phyloP scores from a whole-genome alignment of 768 basidiomycete species.

The Tylopilus plumbeoviolaceoides region DNA sequence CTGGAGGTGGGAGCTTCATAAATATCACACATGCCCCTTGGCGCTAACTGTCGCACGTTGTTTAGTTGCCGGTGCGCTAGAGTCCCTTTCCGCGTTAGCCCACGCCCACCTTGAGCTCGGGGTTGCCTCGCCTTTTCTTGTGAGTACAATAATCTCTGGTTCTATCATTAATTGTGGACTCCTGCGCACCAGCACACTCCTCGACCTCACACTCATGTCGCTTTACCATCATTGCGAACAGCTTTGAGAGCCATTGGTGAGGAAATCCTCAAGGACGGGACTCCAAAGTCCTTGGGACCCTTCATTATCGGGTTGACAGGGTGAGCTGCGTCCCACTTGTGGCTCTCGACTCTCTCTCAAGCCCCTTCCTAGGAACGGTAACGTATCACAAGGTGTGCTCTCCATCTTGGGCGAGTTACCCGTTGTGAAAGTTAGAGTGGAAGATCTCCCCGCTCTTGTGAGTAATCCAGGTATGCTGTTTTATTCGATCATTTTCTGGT shows the following conservation, averaged over 20 bases:
- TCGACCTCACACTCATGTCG: constrained; percentile 70
- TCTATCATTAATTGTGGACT: background rate
- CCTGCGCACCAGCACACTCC: constrained; percentile 52
- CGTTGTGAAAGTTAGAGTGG: constrained; percentile 49
- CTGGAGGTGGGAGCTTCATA: constrained; percentile 59
- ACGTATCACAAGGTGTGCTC: constrained; percentile 75
- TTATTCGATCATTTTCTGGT: background rate
- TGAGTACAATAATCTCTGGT: constrained; percentile 31
- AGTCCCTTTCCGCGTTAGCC: constrained; percentile 75
- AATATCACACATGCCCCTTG: background rate
- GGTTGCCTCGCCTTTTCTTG: constrained; percentile 78
- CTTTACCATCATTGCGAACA: constrained; percentile 47
- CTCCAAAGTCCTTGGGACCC: constrained; percentile 64
- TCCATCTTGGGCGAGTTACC: constrained; percentile 72
- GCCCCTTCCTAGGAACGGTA: constrained; percentile 54
- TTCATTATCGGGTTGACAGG: constrained; percentile 82
- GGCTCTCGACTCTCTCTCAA: background rate
- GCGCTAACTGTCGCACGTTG: background rate
- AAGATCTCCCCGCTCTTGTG: constrained; percentile 57
- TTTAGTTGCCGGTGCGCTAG: constrained; percentile 78
- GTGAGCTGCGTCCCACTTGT: constrained; percentile 36
- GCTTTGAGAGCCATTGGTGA: constrained; percentile 56
- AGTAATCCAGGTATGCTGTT: constrained; percentile 42
- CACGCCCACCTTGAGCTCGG: constrained; percentile 77
- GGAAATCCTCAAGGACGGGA: constrained; percentile 52